A percentile compares a stretch with the other conserved stretches of the same genome.
phyloP scores from a whole-genome alignment of 495 filamentous ascomycete genomes.

The Rhizodiscina lignyota region DNA sequence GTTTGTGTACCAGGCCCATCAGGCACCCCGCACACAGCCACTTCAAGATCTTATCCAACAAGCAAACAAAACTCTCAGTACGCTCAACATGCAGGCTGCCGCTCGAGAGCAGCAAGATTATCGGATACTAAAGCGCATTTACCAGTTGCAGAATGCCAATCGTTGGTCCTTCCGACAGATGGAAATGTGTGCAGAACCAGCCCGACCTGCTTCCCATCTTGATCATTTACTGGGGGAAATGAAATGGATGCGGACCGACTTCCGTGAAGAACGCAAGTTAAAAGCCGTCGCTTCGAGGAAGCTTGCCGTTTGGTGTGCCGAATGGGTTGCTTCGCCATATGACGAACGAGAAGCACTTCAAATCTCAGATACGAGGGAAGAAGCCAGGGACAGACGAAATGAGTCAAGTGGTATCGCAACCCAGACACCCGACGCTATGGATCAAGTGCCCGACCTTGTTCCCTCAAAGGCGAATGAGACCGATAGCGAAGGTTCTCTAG shows the following conservation, averaged over 20 bases:
- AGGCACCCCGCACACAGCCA: constrained; percentile 37
- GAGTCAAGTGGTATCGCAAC: background rate
- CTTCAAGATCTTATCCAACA: constrained; percentile 53
- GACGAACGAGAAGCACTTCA: constrained; percentile 49
- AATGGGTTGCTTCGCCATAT: constrained; percentile 48
- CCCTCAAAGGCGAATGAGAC: constrained; percentile 15
- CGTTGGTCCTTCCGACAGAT: constrained; percentile 84
- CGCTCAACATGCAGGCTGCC: constrained; percentile 55
- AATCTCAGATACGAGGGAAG: no score
- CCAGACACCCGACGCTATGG: constrained; percentile 8
- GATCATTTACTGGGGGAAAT: constrained; percentile 79
- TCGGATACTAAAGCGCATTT: constrained; percentile 66
- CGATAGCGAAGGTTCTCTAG: constrained; percentile 16
- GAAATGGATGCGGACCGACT: constrained; percentile 96
- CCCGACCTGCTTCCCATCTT: constrained; percentile 55
- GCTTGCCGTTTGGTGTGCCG: constrained; percentile 62
- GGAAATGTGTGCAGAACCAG: constrained; percentile 61
- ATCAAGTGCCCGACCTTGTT: constrained; percentile 16
- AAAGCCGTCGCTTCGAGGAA: constrained; percentile 66
- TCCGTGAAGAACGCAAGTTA: constrained; percentile 86
- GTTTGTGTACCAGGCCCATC: constrained; percentile 53
- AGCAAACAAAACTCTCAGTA: constrained; percentile 69
- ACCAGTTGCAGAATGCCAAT: constrained; percentile 73
- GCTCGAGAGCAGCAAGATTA: constrained; percentile 73
- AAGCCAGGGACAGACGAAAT: constrained; percentile 22